Conservation (phyloP, 2,329 filamentous ascomycete genomes). For the Aquanectria penicillioides region DNA sequence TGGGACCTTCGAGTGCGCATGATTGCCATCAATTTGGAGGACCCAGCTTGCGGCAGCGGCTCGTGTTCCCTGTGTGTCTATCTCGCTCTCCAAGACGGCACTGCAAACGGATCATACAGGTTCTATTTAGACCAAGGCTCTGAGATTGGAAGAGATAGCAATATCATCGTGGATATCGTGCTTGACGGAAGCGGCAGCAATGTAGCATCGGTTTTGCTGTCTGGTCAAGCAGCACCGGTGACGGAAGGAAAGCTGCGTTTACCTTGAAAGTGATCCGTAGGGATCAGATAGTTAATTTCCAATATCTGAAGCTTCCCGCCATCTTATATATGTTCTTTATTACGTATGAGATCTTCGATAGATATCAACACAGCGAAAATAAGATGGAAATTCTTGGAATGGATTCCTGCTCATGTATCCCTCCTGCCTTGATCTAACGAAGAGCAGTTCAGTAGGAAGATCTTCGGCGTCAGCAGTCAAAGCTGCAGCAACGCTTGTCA, state of each 20-base stretch:
- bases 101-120: neutral
- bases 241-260: constrained; percentile 18
- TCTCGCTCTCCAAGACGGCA: constrained; percentile 18
- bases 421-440: too few relatives aligned
- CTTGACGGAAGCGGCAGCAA: constrained; percentile 6
- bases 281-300: too few relatives aligned
- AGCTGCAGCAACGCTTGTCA: too few relatives aligned
- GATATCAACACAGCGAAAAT: too few relatives aligned
- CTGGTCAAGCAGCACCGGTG: constrained; percentile 20
- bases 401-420: too few relatives aligned
- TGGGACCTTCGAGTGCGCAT: constrained; percentile 23
- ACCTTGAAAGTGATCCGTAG: neutral
- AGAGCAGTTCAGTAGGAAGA: too few relatives aligned
- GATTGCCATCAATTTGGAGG: constrained; percentile 28
- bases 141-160: constrained; percentile 21
- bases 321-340: too few relatives aligned
- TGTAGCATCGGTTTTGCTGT: constrained; percentile 13
- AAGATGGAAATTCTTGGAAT: too few relatives aligned
- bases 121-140: constrained; percentile 23
- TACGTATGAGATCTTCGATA: too few relatives aligned
- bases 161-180: constrained; percentile 14
- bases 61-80: constrained; percentile 18
- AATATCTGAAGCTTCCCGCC: too few relatives aligned
- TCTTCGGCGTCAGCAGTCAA: too few relatives aligned
- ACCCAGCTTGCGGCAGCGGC: constrained; percentile 22